phyloP scores from a whole-genome alignment of 2,329 filamentous ascomycete genomes.

The Talaromyces sp. region DNA sequence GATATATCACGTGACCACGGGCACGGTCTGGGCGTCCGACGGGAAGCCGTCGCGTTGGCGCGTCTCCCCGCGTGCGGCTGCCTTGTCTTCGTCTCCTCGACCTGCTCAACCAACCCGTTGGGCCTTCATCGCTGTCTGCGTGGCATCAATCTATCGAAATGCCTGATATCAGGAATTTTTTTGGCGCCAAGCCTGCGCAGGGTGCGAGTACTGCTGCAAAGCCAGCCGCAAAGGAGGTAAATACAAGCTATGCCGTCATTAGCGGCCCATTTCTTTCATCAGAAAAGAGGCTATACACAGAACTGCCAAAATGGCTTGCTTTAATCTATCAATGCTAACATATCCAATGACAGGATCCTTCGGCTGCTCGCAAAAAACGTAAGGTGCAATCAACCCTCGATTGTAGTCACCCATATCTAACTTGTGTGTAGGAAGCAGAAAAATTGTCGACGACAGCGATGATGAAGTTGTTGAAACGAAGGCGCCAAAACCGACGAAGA shows the following conservation, averaged over 20 bases:
- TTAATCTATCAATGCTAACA: neutral
- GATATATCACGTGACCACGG: constrained; percentile 10
- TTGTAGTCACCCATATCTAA: neutral
- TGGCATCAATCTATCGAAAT: constrained; percentile 41
- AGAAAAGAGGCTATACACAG: neutral
- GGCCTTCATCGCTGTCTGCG: neutral
- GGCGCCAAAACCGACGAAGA: constrained; percentile 34
- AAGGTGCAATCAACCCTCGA: neutral
- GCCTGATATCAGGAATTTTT: constrained; percentile 91
- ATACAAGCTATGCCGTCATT: constrained; percentile 16
- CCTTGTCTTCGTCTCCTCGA: neutral
- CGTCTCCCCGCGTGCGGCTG: constrained; percentile 18
- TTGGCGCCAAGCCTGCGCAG: constrained; percentile 67
- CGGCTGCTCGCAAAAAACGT: constrained; percentile 12
- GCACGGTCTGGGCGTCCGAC: neutral
- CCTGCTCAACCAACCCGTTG: neutral
- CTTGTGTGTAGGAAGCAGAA: constrained; percentile 47
- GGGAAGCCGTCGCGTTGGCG: constrained; percentile 18
- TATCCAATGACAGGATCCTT: constrained; percentile 2
- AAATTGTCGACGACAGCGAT: constrained; percentile 74
- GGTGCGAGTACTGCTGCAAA: constrained; percentile 44
- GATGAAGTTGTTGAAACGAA: constrained; percentile 57
- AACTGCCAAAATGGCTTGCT: neutral
- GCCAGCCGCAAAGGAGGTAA: constrained; percentile 40
- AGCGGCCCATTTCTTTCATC: constrained; percentile 1